phyloP scores from a whole-genome alignment of 2,329 filamentous ascomycete genomes.

The Annulohypoxylon truncatum region DNA sequence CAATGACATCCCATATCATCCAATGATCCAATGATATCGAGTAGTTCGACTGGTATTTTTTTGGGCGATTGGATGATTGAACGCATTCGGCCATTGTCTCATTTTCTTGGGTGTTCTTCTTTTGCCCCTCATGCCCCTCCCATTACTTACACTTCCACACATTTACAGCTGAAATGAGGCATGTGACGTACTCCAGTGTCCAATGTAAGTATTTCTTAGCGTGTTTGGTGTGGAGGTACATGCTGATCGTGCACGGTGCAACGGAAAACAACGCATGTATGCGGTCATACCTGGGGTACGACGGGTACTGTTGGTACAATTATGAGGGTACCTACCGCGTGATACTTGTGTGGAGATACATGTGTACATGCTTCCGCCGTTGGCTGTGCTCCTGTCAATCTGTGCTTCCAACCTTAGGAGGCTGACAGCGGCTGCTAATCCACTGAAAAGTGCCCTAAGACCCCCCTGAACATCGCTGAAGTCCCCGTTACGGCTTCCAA shows the following conservation, averaged over 20 bases:
- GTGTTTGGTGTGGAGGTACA: conserved; percentile 1
- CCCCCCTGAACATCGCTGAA: conserved; percentile 12
- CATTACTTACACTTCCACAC: not conserved
- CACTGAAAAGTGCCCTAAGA: conserved; percentile 7
- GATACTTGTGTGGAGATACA: conserved; percentile 15
- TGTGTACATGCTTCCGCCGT: not conserved
- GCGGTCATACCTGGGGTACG: conserved; percentile 24
- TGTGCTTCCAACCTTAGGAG: not conserved
- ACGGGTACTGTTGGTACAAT: not conserved
- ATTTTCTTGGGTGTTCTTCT: conserved; percentile 15
- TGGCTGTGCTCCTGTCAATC: not conserved
- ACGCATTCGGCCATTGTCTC: conserved; percentile 34
- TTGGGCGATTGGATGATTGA: conserved; percentile 21
- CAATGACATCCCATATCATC: conserved; percentile 13
- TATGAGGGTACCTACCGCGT: conserved; percentile 5
- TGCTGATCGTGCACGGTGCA: conserved; percentile 13
- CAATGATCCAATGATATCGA: conserved; percentile 14
- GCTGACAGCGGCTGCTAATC: conserved; percentile 17
- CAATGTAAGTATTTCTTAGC: not conserved
- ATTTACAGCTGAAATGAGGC: conserved; percentile 14
- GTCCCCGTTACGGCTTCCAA: not conserved
- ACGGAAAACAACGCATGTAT: conserved; percentile 27
- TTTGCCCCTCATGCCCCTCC: conserved; percentile 27
- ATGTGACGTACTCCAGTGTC: conserved; percentile 28
- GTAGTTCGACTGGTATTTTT: not conserved